Percentiles rank a stretch among this genome's conserved stretches.
These are phyloP conservation scores for Rhizopus arrhizus DNA, from an alignment of 371 early-diverging fungal species.

Conservation along the genomic window DNA sequence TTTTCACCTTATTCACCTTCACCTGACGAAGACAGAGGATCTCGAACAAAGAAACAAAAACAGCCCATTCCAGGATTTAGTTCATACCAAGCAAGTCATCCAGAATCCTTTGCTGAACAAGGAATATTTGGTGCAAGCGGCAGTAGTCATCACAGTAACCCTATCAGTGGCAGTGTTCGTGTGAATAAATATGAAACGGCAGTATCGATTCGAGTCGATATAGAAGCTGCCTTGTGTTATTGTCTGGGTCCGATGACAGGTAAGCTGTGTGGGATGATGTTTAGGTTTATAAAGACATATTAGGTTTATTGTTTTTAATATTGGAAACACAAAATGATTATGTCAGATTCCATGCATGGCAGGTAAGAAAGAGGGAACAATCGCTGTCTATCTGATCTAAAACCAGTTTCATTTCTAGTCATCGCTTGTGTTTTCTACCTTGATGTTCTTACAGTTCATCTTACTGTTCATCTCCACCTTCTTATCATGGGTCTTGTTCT, in stretches of 20 bases:
- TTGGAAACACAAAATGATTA: slow-evolving; percentile 81
- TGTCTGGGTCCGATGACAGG: slow-evolving; percentile 72
- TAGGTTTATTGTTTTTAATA: slow-evolving; percentile 74
- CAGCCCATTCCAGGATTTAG: slow-evolving; percentile 16
- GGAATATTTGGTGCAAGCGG: slow-evolving; percentile 31
- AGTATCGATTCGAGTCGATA: slow-evolving; percentile 73
- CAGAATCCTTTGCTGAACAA: slow-evolving; percentile 40
- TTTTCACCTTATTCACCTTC: slow-evolving; percentile 57
- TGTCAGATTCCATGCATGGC: slow-evolving; percentile 88
- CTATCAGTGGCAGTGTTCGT: slow-evolving; percentile 44
- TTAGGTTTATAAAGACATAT: slow-evolving; percentile 6
- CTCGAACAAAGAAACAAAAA: slow-evolving; percentile 25
- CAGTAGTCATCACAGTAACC: slow-evolving; percentile 11
- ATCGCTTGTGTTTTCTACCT: slow-evolving; percentile 37
- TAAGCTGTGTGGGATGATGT: slow-evolving; percentile 24
- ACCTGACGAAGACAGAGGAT: slow-evolving; percentile 52
- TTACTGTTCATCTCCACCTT: slow-evolving; percentile 54
- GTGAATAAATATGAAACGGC: slow-evolving; percentile 83
- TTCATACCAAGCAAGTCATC: slow-evolving; percentile 33
- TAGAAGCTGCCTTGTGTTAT: slow-evolving; percentile 81
- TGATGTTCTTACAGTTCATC: slow-evolving; percentile 51
- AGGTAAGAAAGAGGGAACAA: slow-evolving; percentile 42
- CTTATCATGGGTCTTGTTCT: slow-evolving; percentile 62
- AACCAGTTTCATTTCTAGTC: slow-evolving; percentile 31
- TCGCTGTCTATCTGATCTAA: neutral